Conservation (phyloP, 2,329 filamentous ascomycete species). For the Geoglossum cookeanum region DNA sequence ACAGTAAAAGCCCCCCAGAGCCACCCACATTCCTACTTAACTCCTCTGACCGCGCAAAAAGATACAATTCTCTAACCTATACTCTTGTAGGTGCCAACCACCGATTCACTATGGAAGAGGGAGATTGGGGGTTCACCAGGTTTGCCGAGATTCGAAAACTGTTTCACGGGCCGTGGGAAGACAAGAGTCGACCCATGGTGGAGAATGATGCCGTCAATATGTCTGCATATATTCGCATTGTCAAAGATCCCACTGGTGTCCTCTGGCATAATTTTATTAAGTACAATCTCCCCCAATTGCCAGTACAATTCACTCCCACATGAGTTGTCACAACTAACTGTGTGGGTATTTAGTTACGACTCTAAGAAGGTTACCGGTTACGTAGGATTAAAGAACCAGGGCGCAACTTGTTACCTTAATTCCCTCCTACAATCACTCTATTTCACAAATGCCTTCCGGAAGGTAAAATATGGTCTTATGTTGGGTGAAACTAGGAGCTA, state of each 20-base stretch:
- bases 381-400: slow-evolving; percentile 34
- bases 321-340: not conserved
- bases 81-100: slow-evolving; percentile 52
- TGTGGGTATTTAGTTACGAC: slow-evolving; percentile 22
- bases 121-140: slow-evolving; percentile 96
- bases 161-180: slow-evolving; percentile 62
- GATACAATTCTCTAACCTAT: not conserved
- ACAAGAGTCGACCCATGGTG: slow-evolving; percentile 46
- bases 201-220: slow-evolving; percentile 63
- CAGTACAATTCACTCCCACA: not conserved
- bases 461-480: slow-evolving; percentile 31
- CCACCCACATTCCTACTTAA: not conserved
- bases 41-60: too few species aligned
- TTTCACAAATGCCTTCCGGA: slow-evolving; percentile 67
- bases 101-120: slow-evolving; percentile 88
- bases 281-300: slow-evolving; percentile 14
- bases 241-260: slow-evolving; percentile 76
- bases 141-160: slow-evolving; percentile 78
- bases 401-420: slow-evolving; percentile 34
- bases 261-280: slow-evolving; percentile 83
- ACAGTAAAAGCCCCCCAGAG: slow-evolving; percentile 33
- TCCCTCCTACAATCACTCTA: slow-evolving; percentile 28
- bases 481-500: slow-evolving; percentile 2
- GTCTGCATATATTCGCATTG: slow-evolving; percentile 62
- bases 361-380: slow-evolving; percentile 35